Conservation (phyloP, 2,329 filamentous ascomycete species). For the Nemania sp. region DNA sequence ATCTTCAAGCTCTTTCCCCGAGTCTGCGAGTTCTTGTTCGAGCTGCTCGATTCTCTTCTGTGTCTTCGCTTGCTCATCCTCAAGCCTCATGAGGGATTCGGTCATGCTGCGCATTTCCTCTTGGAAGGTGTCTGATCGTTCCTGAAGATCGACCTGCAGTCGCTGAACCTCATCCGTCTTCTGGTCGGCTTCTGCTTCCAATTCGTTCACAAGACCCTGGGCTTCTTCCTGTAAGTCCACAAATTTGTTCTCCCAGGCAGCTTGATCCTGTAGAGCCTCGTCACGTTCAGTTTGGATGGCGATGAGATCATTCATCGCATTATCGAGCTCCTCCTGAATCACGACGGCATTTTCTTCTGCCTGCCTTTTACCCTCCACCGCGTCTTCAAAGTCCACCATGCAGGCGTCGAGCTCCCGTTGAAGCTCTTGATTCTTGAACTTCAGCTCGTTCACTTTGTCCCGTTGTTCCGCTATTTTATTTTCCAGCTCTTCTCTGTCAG, state of each 20-base stretch:
- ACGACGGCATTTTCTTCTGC: slow-evolving; percentile 61
- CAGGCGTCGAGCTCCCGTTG: slow-evolving; percentile 80
- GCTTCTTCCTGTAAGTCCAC: slow-evolving; percentile 64
- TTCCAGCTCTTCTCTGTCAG: slow-evolving; percentile 84
- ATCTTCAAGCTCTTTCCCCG: slow-evolving; percentile 83
- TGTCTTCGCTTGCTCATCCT: slow-evolving; percentile 85
- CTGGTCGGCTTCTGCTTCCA: slow-evolving; percentile 73
- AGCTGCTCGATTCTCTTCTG: slow-evolving; percentile 78
- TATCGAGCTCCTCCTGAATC: slow-evolving; percentile 80
- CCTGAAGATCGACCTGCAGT: slow-evolving; percentile 71
- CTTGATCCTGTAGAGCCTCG: slow-evolving; percentile 72
- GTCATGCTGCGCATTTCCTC: slow-evolving; percentile 92
- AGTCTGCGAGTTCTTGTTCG: slow-evolving; percentile 79
- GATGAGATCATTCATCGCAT: slow-evolving; percentile 77
- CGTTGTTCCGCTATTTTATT: slow-evolving; percentile 79
- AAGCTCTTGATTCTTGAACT: slow-evolving; percentile 87
- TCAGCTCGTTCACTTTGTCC: slow-evolving; percentile 83
- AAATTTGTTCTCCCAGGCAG: slow-evolving; percentile 63
- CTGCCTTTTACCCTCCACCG: slow-evolving; percentile 65
- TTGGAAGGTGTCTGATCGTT: slow-evolving; percentile 86
- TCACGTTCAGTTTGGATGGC: slow-evolving; percentile 82
- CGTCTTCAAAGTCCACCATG: slow-evolving; percentile 76
- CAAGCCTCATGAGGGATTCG: slow-evolving; percentile 80
- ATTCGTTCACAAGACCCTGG: slow-evolving; percentile 65
- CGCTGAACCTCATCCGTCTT: slow-evolving; percentile 71